Base-by-base conservation (phyloP, 2,329 filamentous ascomycete species). In the Elsinoe australis region DNA sequence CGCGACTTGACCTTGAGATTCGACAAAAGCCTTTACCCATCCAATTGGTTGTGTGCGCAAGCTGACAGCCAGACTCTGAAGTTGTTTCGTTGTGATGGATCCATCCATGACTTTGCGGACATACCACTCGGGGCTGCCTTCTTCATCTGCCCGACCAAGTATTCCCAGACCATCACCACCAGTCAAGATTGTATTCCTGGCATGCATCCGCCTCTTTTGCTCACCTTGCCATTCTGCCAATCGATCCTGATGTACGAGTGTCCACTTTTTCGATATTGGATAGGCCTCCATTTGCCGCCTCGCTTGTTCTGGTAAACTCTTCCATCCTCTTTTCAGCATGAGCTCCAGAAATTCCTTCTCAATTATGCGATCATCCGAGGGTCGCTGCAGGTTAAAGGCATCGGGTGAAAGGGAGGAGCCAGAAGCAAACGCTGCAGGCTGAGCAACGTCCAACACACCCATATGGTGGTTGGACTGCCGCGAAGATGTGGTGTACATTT, bases 321-420 rank as follows among this genome's bases (percentile, higher is more conserved):
- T 92, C 87, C 89, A 96, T 55, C 90, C 92, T 69, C 92, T 80
- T 69, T 95, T 95, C 61, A 94, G 86, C 92, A 98, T 96, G 55
- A 98, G 71, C 46, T 87, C 83, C 59, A 89, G 74, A 61, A 96
- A 96, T 72, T 95, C 86, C 61, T 89, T 82, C 63, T 96, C 87
- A 36, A 95, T 85, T 10, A 94, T 71, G 51, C 81, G 78, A 61
- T 94, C 87, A 63, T 94, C 85, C 47, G 81, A 76, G 12, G 87
- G 87, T 58, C 84, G 80, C 38, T 80, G 76, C 45, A 92, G 78
- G 53, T 80, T 63, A 56, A 77, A 74, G n/a, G 71, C 72, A 17
- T 76, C 73, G 3, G 72, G 71, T 1, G 65, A 64, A 55, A 76
- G 72, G 7, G 71, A 72, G 2, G 71, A 61, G 9, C 69, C 71